These are phyloP conservation scores for Carpinus viminea DNA, from an alignment of 306 rosid genomes.

Conservation along the genomic window DNA sequence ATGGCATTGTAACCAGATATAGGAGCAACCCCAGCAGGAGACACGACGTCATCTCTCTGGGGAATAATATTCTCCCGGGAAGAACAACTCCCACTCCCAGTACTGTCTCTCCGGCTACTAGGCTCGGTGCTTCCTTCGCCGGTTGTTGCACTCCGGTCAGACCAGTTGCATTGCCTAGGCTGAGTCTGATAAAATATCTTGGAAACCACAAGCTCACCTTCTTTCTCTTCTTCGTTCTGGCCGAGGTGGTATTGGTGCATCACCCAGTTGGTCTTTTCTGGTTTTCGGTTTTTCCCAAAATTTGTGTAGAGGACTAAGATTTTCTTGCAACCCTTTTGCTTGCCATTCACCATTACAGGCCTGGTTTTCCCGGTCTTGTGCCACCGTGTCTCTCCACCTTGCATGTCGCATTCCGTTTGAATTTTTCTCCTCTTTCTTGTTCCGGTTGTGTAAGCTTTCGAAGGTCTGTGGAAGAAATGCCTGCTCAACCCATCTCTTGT, in stretches of 20 bases:
- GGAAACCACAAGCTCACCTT: slow-evolving; percentile 93
- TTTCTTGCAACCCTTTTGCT: slow-evolving; percentile 94
- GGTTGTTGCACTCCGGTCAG: slow-evolving; percentile 48
- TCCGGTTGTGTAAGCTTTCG: slow-evolving; percentile 99
- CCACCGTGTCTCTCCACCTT: slow-evolving; percentile 94
- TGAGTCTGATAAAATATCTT: slow-evolving; percentile 96
- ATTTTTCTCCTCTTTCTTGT: slow-evolving; percentile 91
- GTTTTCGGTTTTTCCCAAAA: slow-evolving; percentile 91
- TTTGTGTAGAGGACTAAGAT: slow-evolving; percentile 90
- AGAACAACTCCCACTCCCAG: slow-evolving; percentile 68
- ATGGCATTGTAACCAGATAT: slow-evolving; percentile 46
- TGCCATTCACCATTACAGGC: slow-evolving; percentile 82
- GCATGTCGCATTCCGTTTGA: slow-evolving; percentile 78
- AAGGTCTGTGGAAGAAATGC: slow-evolving; percentile 96
- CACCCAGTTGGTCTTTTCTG: slow-evolving; percentile 96
- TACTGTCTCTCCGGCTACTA: slow-evolving; percentile 46
- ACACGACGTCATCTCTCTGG: slow-evolving; percentile 51
- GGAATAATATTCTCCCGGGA: slow-evolving; percentile 55
- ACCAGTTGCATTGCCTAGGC: slow-evolving; percentile 95
- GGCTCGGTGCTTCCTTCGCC: slow-evolving; percentile 51
- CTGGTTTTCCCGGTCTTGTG: slow-evolving; percentile 97
- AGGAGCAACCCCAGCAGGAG: slow-evolving; percentile 44
- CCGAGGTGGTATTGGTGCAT: slow-evolving; percentile 99
- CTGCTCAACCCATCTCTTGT: slow-evolving; percentile 90
- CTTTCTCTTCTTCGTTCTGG: slow-evolving; percentile 84